phyloP scores from a whole-genome alignment of 805 yeast species.

The Starmera quercuum region DNA sequence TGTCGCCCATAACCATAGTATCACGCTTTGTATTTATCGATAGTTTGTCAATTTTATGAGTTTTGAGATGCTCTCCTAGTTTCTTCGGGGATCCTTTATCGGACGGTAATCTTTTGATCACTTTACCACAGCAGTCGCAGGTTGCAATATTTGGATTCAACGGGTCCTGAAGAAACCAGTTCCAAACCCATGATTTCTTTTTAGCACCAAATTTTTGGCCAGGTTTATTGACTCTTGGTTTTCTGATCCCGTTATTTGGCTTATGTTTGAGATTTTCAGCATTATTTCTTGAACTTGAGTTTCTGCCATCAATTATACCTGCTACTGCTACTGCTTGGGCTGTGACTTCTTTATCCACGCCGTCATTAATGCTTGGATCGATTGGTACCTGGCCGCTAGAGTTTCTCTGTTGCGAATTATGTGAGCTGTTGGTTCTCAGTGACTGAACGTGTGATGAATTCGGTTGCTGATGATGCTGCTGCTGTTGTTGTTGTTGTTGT shows the following conservation, averaged over 20 bases:
- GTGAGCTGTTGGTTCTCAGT: background rate
- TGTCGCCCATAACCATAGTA: conserved; percentile 30
- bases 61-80: conserved; percentile 46
- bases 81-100: conserved; percentile 58
- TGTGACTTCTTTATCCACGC: background rate
- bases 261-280: background rate
- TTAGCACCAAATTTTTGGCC: conserved; percentile 55
- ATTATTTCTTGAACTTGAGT: background rate
- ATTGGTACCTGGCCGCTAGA: background rate
- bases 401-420: background rate
- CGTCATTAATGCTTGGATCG: conserved; percentile 1
- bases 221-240: conserved; percentile 34
- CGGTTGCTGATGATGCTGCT: background rate
- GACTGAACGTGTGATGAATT: background rate
- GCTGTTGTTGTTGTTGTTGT: conserved; percentile 1
- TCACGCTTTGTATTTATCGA: conserved; percentile 33
- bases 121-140: conserved; percentile 46
- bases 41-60: conserved; percentile 39
- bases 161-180: conserved; percentile 48
- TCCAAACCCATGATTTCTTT: conserved; percentile 58
- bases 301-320: background rate
- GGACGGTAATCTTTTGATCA: conserved; percentile 37
- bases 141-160: conserved; percentile 41
- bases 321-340: conserved; percentile 1
- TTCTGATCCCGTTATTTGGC: conserved; percentile 2